A percentile compares a stretch with the other conserved stretches of the same genome.
Conservation (phyloP, 495 filamentous ascomycete genomes). For the Hypoxylon lienhwacheense region DNA sequence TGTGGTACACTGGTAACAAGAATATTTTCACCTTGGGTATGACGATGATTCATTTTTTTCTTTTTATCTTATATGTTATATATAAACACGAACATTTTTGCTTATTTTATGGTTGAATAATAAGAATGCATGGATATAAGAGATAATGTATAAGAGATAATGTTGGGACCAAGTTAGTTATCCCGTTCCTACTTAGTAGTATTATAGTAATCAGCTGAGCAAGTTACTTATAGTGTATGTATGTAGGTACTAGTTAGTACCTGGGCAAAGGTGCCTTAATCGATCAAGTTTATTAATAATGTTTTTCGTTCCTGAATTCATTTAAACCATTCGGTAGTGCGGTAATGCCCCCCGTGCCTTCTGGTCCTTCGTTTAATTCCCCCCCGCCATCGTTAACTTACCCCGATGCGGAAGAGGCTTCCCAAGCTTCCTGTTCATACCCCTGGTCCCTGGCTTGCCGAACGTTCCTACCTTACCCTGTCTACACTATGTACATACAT, state of each 20-base stretch:
- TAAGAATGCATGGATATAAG: neutral
- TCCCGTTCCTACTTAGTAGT: constrained; percentile 8
- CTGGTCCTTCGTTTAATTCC: constrained; percentile 9
- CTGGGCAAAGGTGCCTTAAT: constrained; percentile 18
- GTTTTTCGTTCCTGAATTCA: constrained; percentile 31
- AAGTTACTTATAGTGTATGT: neutral
- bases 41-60: too few relatives aligned
- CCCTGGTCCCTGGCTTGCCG: constrained; percentile 19
- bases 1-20: neutral
- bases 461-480: constrained; percentile 6
- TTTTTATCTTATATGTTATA: too few relatives aligned
- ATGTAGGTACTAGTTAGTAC: neutral
- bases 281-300: neutral
- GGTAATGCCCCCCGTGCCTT: too few relatives aligned
- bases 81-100: too few relatives aligned
- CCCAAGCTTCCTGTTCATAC: constrained; percentile 17
- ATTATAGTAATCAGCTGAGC: neutral
- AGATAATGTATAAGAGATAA: neutral
- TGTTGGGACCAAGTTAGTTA: too few relatives aligned
- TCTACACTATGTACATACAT: neutral
- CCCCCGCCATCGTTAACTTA: constrained; percentile 18
- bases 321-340: constrained; percentile 23
- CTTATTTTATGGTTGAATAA: too few relatives aligned
- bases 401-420: constrained; percentile 21
- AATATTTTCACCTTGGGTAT: too few relatives aligned